These are phyloP conservation scores for Hypoxylon sp. DNA, from an alignment of 2,329 filamentous ascomycete species.

Conservation along the genomic window DNA sequence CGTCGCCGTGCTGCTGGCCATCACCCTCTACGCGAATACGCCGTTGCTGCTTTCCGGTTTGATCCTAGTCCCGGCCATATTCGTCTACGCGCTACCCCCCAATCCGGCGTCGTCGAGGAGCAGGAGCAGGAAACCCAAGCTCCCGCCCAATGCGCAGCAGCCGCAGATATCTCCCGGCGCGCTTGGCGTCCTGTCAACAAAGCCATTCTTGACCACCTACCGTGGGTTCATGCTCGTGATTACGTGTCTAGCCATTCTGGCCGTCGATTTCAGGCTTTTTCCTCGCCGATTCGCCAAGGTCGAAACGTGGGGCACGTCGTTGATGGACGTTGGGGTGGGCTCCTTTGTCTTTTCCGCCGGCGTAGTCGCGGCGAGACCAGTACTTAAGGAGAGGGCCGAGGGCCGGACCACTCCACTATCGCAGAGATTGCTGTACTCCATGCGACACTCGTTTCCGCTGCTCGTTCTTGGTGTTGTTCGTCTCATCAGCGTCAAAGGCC, in stretches of 20 bases:
- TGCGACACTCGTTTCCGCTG: conserved; percentile 84
- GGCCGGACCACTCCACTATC: conserved; percentile 59
- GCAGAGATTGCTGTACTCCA: conserved; percentile 69
- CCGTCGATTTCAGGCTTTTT: conserved; percentile 93
- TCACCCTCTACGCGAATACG: conserved; percentile 81
- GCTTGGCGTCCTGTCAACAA: conserved; percentile 72
- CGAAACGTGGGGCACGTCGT: conserved; percentile 98
- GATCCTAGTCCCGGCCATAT: conserved; percentile 73
- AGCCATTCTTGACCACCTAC: conserved; percentile 93
- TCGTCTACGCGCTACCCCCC: conserved; percentile 65
- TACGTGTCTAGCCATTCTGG: conserved; percentile 92
- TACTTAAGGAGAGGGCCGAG: conserved; percentile 73
- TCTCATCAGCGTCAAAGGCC: conserved; percentile 87
- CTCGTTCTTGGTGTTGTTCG: conserved; percentile 81
- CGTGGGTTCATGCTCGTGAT: conserved; percentile 90
- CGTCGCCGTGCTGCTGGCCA: conserved; percentile 80
- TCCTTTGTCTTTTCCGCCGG: conserved; percentile 97
- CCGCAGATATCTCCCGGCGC: conserved; percentile 46
- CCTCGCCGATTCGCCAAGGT: conserved; percentile 96
- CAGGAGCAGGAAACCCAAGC: conserved; percentile 62
- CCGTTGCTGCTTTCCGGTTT: conserved; percentile 79
- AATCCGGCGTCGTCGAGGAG: conserved; percentile 52
- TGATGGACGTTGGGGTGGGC: conserved; percentile 97
- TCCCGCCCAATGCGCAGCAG: conserved; percentile 55
- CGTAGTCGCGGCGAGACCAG: conserved; percentile 83